Evolutionary conservation across 495 filamentous ascomycete genomes (phyloP).

Genomic region (Extremus antarcticus): DNA sequence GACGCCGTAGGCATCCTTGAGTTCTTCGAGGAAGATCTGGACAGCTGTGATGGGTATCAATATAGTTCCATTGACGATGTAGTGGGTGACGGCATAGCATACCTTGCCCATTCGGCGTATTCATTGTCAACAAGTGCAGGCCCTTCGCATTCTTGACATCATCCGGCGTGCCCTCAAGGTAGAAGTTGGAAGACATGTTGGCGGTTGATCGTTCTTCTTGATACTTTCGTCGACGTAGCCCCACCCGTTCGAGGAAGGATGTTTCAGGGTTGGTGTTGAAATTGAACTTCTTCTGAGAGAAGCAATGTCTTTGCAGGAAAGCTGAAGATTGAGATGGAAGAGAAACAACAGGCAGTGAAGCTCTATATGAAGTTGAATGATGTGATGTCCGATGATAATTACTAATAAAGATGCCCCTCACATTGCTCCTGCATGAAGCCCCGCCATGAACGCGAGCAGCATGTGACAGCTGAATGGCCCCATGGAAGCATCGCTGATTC

Average conservation of each 20-base stretch:
- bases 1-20: conserved; percentile 38
- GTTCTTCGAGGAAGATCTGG: conserved; percentile 30
- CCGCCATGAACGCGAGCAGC: not conserved
- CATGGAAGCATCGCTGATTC: not conserved
- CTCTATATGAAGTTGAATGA: too few relatives aligned
- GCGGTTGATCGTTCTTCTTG: not conserved
- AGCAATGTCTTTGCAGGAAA: not conserved
- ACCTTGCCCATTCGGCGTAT: conserved; percentile 2
- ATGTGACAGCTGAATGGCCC: not conserved
- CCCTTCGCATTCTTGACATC: conserved; percentile 37
- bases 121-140: conserved; percentile 33
- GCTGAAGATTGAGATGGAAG: too few relatives aligned
- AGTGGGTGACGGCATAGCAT: not conserved
- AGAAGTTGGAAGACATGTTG: conserved; percentile 30
- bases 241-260: not conserved
- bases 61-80: not conserved
- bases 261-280: not conserved
- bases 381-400: too few relatives aligned
- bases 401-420: not conserved
- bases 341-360: too few relatives aligned
- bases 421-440: not conserved
- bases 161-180: conserved; percentile 33
- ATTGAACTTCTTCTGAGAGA: not conserved
- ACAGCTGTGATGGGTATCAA: conserved; percentile 14
- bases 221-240: not conserved